Evolutionary conservation across 768 basidiomycete species (phyloP).

Genomic region (Mycena olivaceomarginata): DNA sequence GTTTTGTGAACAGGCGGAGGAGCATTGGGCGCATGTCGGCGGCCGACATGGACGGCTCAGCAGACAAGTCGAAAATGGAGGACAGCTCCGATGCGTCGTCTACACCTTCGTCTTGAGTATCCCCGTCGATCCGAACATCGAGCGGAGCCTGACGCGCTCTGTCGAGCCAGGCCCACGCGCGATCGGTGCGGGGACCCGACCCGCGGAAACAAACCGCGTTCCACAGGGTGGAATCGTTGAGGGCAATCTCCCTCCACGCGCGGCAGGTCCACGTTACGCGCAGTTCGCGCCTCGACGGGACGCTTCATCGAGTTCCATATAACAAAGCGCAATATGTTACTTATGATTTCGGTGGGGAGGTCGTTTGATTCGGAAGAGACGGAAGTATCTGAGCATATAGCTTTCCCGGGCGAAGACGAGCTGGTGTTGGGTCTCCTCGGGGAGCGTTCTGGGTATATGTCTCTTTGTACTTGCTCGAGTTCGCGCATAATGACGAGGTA

Average conservation of each 20-base stretch:
- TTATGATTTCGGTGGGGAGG: conserved; percentile 80
- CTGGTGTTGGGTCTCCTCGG: conserved; percentile 45
- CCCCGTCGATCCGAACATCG: conserved; percentile 74
- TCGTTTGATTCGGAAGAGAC: conserved; percentile 65
- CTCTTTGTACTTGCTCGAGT: conserved; percentile 42
- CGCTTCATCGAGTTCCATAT: conserved; percentile 66
- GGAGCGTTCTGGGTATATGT: conserved; percentile 42
- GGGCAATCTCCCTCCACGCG: conserved; percentile 38
- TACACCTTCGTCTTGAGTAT: conserved; percentile 21
- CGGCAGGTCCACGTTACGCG: conserved; percentile 76
- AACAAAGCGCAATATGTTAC: conserved; percentile 77
- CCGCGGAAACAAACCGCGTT: conserved; percentile 80
- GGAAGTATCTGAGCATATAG: conserved; percentile 41
- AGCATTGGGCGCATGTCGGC: conserved; percentile 66
- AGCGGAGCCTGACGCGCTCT: conserved; percentile 72
- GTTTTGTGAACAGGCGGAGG: conserved; percentile 69
- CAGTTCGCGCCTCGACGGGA: conserved; percentile 60
- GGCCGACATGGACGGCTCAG: conserved; percentile 51
- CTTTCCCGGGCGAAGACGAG: conserved; percentile 37
- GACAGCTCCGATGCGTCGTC: background rate
- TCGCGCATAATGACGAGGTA: conserved; percentile 40
- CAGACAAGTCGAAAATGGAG: conserved; percentile 41
- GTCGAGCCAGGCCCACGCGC: conserved; percentile 75
- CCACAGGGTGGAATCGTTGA: conserved; percentile 73
- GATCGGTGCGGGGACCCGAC: conserved; percentile 64